phyloP scores from a whole-genome alignment of 192 early-diverging fungal species.

The Piromyces sp. region DNA sequence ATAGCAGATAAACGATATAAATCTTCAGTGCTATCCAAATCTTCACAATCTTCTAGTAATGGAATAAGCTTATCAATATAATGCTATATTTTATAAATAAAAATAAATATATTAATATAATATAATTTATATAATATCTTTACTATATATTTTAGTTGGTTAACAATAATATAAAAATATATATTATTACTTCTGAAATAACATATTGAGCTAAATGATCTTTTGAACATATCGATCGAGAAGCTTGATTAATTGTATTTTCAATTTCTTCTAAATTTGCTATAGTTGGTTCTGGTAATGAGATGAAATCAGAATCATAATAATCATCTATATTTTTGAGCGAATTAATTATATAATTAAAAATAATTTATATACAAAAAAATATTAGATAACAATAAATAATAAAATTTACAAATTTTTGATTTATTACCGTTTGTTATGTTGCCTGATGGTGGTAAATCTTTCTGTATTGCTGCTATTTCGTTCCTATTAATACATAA shows the following conservation, averaged over 20 bases:
- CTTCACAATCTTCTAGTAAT: slow-evolving; percentile 59
- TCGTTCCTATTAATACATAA: not conserved
- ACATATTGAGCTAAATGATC: slow-evolving; percentile 46
- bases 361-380: too few relatives aligned
- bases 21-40: slow-evolving; percentile 56
- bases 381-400: too few relatives aligned
- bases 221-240: slow-evolving; percentile 32
- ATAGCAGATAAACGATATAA: slow-evolving; percentile 58
- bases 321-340: slow-evolving; percentile 15
- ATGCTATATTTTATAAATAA: not conserved
- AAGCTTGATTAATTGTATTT: slow-evolving; percentile 31
- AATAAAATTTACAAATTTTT: slow-evolving; percentile 20
- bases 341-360: too few relatives aligned
- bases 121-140: too few relatives aligned
- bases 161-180: too few relatives aligned
- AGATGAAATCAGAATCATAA: slow-evolving; percentile 2
- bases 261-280: slow-evolving; percentile 56
- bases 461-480: slow-evolving; percentile 8
- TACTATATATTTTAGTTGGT: too few relatives aligned
- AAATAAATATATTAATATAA: too few relatives aligned
- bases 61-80: slow-evolving; percentile 22
- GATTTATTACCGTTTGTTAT: slow-evolving; percentile 11
- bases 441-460: slow-evolving; percentile 1
- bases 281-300: slow-evolving; percentile 44
- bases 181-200: slow-evolving; percentile 21